These are phyloP conservation scores for Hygrophila difformis DNA, from an alignment of 257 asterid species.

Conservation along the genomic window DNA sequence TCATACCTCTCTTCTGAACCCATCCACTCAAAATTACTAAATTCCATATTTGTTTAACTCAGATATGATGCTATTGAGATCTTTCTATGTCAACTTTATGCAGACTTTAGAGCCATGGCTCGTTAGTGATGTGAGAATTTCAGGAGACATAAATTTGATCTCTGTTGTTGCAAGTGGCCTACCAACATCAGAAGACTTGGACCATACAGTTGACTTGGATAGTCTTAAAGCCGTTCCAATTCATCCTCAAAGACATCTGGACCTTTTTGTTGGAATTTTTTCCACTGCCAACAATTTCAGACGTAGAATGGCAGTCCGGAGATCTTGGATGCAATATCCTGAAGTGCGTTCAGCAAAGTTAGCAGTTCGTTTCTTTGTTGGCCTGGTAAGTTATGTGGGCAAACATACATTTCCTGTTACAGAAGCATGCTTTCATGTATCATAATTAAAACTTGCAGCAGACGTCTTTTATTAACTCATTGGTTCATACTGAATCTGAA, in stretches of 20 bases:
- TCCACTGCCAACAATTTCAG: conserved; percentile 96
- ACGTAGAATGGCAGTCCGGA: conserved; percentile 96
- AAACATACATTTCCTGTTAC: background rate
- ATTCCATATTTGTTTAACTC: conserved; percentile 5
- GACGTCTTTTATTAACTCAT: background rate
- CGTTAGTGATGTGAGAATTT: conserved; percentile 73
- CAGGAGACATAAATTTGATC: conserved; percentile 72
- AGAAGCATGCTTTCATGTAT: background rate
- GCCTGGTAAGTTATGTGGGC: conserved; percentile 58
- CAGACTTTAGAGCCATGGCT: conserved; percentile 98
- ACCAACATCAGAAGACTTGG: conserved; percentile 90
- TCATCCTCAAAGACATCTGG: conserved; percentile 37
- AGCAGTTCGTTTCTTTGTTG: conserved; percentile 96
- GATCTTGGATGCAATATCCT: conserved; percentile 98
- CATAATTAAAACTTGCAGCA: background rate
- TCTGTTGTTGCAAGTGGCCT: conserved; percentile 91
- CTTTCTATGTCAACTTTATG: conserved; percentile 5
- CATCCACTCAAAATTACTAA: background rate
- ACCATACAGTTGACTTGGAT: conserved; percentile 68
- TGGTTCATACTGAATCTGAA: conserved; percentile 6
- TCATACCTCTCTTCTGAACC: conserved; percentile 12
- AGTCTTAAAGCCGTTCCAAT: conserved; percentile 62
- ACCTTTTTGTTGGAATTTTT: conserved; percentile 81
- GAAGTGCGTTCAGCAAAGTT: conserved; percentile 77
- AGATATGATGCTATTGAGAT: no score